Conservation (phyloP, 2,329 filamentous ascomycete genomes). For the Scedosporium apiospermum region DNA sequence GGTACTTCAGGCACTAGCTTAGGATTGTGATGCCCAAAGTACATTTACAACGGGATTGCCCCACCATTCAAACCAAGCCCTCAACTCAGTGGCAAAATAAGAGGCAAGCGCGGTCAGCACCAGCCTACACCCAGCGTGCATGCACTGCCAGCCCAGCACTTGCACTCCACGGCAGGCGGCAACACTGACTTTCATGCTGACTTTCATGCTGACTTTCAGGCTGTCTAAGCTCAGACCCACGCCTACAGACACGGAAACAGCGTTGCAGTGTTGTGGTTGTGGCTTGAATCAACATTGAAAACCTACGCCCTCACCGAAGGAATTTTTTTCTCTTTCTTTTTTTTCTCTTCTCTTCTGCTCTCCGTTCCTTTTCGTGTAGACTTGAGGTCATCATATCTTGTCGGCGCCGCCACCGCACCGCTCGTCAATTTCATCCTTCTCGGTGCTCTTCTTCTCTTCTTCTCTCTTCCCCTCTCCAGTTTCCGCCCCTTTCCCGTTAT, state of each 20-base stretch:
- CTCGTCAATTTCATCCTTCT: slow-evolving; percentile 5
- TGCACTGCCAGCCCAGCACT: too few species aligned
- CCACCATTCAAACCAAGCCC: neutral
- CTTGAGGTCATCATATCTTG: slow-evolving; percentile 7
- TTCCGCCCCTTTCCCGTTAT: slow-evolving; percentile 5
- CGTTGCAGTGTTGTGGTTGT: neutral
- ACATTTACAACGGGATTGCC: neutral
- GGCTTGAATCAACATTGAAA: neutral
- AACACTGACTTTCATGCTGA: too few species aligned
- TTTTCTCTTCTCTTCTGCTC: slow-evolving; percentile 5
- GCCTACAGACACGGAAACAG: neutral
- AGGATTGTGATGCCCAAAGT: neutral
- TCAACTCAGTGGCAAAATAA: neutral
- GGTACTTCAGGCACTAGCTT: neutral
- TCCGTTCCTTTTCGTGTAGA: slow-evolving; percentile 2
- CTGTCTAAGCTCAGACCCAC: too few species aligned
- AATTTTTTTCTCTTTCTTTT: slow-evolving; percentile 8
- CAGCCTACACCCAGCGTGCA: too few species aligned
- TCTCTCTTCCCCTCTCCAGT: neutral
- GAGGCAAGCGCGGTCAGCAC: too few species aligned
- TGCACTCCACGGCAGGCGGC: too few species aligned
- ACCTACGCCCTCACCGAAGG: slow-evolving; percentile 7
- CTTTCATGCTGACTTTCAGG: too few species aligned
- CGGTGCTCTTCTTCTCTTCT: slow-evolving; percentile 5
- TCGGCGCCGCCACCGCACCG: slow-evolving; percentile 2